Evolutionary conservation across 2,329 filamentous ascomycete genomes (phyloP), one percentile per base, ranked within the genome.

Genomic region (Verticillium nubilum): DNA sequence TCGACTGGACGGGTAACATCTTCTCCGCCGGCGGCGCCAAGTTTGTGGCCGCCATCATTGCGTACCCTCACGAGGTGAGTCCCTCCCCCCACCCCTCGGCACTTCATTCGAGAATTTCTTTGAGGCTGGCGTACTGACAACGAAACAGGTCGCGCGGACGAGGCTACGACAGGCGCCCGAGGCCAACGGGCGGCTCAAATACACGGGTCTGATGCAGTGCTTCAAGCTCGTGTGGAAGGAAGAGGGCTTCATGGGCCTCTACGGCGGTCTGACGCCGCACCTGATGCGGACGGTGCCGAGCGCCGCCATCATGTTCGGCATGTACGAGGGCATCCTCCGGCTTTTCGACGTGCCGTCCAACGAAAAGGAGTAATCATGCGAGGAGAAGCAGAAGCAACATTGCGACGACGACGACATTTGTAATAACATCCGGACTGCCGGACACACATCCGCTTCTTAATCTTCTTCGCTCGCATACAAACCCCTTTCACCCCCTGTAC

Each of bases 281-380:
- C 85, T 98, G 68, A 85, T 97, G 74, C 84, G 93, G 62, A 93
- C 93, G 6, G 93, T 97, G 5, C 94, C 94, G 1, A 95, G 90
- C 66, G 92, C 94, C 7, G 92, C 91, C 66, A 96, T 98, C 73
- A 97, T 96, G 90, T 97, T 97, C 73, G 92, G 92, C 74, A 95
- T 95, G 80, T 97, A 86, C 68, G 83, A 86, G 69, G 81, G 77
- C 58, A 85, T 86, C 52, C 73, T 86, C 29, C 76, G 77, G 5
- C 66, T 82, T 5, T 78, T 81, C 61, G 68, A 77, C 60, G 57
- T 59, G 15, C 55, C 62, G 3, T 61, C 58, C 35, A 64, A 63
- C 28, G 28, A 57, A 7, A 28, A 56, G 27, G 31, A 50, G 10
- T 50, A 19, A 50, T 12, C 19, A 29, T 17, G 52, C 2, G 25